Evolutionary conservation across 352 stramenopile genomes (phyloP).

Genomic region (Aphanomyces stellatus): DNA sequence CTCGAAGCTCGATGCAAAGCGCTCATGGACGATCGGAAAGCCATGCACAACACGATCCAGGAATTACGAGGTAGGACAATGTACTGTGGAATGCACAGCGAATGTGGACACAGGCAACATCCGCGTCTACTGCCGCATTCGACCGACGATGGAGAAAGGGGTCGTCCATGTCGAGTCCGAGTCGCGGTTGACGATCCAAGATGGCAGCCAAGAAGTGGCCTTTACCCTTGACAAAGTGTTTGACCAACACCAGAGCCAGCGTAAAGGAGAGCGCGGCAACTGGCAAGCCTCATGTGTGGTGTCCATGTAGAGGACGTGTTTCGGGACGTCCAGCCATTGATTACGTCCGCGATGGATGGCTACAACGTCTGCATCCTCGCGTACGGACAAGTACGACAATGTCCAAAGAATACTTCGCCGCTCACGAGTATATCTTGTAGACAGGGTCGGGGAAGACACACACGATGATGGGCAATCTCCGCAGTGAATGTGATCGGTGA

Average conservation of each 20-base stretch:
- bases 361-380: slow-evolving; percentile 93
- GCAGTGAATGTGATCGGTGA: neutral
- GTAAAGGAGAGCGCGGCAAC: slow-evolving; percentile 39
- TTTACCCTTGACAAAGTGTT: slow-evolving; percentile 39
- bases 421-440: slow-evolving; percentile 19
- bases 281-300: slow-evolving; percentile 26
- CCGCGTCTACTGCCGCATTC: slow-evolving; percentile 74
- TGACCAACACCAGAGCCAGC: slow-evolving; percentile 66
- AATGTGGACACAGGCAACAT: slow-evolving; percentile 32
- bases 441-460: slow-evolving; percentile 35
- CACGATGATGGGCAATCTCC: slow-evolving; percentile 28
- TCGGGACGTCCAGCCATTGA: slow-evolving; percentile 86
- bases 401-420: neutral
- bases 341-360: slow-evolving; percentile 82
- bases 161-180: neutral
- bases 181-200: neutral
- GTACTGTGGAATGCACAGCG: too few relatives aligned
- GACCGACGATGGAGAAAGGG: slow-evolving; percentile 29
- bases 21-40: slow-evolving; percentile 9
- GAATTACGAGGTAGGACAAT: slow-evolving; percentile 18
- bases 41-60: slow-evolving; percentile 22
- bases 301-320: slow-evolving; percentile 74
- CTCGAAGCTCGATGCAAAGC: slow-evolving; percentile 5
- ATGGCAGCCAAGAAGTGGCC: neutral
- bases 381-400: slow-evolving; percentile 81